Conservation (phyloP, 2,329 filamentous ascomycete genomes). For the Monosporascus sp. region DNA sequence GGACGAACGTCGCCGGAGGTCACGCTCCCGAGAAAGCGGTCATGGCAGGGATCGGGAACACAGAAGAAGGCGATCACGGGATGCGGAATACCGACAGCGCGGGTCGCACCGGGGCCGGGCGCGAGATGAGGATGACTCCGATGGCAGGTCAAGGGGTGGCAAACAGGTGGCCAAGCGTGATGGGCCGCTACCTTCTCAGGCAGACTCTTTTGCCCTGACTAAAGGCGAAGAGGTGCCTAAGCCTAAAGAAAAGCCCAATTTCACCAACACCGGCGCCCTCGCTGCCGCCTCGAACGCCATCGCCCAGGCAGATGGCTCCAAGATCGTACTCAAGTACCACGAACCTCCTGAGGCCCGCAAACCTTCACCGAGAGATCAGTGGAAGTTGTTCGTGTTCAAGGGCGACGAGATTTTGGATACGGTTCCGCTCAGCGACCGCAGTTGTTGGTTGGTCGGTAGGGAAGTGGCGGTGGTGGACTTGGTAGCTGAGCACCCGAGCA, state of each 20-base stretch:
- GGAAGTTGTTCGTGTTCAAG: constrained; percentile 94
- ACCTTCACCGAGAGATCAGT: constrained; percentile 68
- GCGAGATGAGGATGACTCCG: constrained; percentile 8
- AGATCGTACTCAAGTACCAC: constrained; percentile 87
- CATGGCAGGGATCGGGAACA: constrained; percentile 18
- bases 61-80: constrained; percentile 27
- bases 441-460: constrained; percentile 86
- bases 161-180: constrained; percentile 29
- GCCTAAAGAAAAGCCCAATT: constrained; percentile 86
- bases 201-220: constrained; percentile 52
- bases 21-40: constrained; percentile 20
- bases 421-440: constrained; percentile 67
- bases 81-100: constrained; percentile 24
- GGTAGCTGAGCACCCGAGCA: constrained; percentile 80
- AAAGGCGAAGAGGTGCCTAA: constrained; percentile 44
- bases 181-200: constrained; percentile 55
- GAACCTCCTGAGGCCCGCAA: constrained; percentile 92
- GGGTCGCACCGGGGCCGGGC: constrained; percentile 15
- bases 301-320: constrained; percentile 65
- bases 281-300: constrained; percentile 81
- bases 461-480: constrained; percentile 79
- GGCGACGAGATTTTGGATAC: constrained; percentile 74
- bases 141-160: constrained; percentile 13
- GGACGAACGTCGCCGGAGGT: constrained; percentile 11
- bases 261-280: constrained; percentile 69